phyloP scores from a whole-genome alignment of 1,284 basidiomycete species.

The Cutaneotrichosporon mucoides region DNA sequence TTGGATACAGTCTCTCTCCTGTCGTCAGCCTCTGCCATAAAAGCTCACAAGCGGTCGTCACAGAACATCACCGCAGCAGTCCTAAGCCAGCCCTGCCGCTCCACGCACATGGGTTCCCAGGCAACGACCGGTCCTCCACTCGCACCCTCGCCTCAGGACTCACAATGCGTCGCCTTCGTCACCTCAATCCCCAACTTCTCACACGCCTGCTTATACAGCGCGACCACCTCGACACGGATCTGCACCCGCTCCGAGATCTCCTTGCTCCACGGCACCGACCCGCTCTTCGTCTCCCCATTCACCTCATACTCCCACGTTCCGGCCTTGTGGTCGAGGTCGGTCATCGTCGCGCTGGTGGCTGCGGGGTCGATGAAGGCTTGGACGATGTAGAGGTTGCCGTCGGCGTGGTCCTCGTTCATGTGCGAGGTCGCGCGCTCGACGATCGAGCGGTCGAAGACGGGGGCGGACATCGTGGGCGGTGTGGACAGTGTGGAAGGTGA shows the following conservation, averaged over 20 bases:
- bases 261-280: not conserved
- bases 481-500: no score
- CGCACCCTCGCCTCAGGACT: no score
- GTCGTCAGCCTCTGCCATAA: no score
- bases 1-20: no score
- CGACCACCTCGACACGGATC: constrained; percentile 8
- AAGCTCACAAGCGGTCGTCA: no score
- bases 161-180: no score
- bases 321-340: not conserved
- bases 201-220: constrained; percentile 5
- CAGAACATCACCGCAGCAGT: no score
- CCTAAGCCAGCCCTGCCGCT: no score
- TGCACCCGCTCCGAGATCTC: constrained; percentile 1
- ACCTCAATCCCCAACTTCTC: not conserved
- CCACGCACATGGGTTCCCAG: no score
- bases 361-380: constrained; percentile 1
- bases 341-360: constrained; percentile 1
- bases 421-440: not conserved
- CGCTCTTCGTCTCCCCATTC: constrained; percentile 2
- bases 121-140: no score
- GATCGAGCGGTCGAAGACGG: no score
- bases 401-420: constrained; percentile 10
- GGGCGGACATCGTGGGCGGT: no score
- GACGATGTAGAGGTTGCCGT: constrained; percentile 9
- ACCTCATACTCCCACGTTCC: constrained; percentile 5